These are phyloP conservation scores for Paulownia fortunei DNA, from an alignment of 257 asterid species.

Conservation along the genomic window DNA sequence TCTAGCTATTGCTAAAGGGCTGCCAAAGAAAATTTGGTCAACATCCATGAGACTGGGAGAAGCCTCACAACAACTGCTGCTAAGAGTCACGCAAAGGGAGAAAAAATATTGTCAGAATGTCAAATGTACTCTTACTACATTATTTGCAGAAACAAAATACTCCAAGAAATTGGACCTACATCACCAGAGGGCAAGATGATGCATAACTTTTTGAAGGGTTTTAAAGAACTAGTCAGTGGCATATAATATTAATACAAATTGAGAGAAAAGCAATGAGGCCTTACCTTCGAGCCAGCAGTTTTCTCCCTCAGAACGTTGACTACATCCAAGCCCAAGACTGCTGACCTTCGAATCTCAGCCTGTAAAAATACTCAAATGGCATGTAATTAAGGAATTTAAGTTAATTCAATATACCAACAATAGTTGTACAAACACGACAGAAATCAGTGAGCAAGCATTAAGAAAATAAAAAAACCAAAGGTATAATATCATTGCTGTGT, in stretches of 20 bases:
- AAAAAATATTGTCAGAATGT: background rate
- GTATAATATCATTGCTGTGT: background rate
- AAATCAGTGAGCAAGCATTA: conserved; percentile 12
- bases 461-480: background rate
- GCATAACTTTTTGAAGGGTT: background rate
- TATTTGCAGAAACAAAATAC: background rate
- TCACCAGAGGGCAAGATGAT: background rate
- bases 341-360: conserved; percentile 81
- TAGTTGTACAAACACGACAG: conserved; percentile 10
- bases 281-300: conserved; percentile 69
- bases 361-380: conserved; percentile 34
- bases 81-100: background rate
- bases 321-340: conserved; percentile 63
- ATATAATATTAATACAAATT: background rate
- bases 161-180: background rate
- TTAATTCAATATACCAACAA: background rate
- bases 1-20: background rate
- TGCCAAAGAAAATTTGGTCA: background rate
- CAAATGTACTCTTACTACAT: background rate
- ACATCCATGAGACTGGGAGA: background rate
- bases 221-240: background rate
- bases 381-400: conserved; percentile 8
- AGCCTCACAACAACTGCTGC: background rate
- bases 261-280: conserved; percentile 15
- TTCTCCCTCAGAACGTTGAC: conserved; percentile 56